These are phyloP conservation scores for Termitomyces heimii DNA, from an alignment of 768 basidiomycete genomes.

Conservation along the genomic window DNA sequence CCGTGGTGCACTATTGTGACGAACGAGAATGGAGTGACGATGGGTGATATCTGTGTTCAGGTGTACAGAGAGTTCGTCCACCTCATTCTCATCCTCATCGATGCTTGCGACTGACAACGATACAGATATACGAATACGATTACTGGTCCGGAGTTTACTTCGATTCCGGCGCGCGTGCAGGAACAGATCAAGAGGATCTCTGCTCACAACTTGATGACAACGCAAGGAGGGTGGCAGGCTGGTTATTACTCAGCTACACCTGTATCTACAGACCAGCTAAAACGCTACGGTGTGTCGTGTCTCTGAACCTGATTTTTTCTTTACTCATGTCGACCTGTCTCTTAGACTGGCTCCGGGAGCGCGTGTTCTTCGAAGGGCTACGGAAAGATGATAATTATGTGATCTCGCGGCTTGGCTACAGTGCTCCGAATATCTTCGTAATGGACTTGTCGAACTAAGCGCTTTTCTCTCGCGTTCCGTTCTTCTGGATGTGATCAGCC, in stretches of 20 bases:
- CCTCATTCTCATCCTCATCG: background rate
- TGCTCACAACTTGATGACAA: constrained; percentile 24
- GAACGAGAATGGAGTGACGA: constrained; percentile 70
- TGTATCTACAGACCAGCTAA: constrained; percentile 33
- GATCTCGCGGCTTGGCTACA: constrained; percentile 59
- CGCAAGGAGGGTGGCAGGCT: constrained; percentile 18
- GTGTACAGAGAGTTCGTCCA: constrained; percentile 69
- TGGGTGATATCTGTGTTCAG: constrained; percentile 66
- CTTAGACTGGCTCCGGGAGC: constrained; percentile 75
- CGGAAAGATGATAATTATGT: constrained; percentile 56
- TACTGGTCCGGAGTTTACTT: constrained; percentile 58
- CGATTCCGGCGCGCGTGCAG: constrained; percentile 58
- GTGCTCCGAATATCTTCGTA: constrained; percentile 74
- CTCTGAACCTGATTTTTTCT: background rate
- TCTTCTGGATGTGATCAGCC: background rate
- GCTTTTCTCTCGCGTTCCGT: background rate
- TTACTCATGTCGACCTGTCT: background rate
- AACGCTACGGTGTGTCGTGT: constrained; percentile 53
- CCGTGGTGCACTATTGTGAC: constrained; percentile 79
- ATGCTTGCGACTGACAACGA: background rate
- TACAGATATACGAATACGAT: constrained; percentile 62
- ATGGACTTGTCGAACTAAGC: constrained; percentile 52
- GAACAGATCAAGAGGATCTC: constrained; percentile 68
- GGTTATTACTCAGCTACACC: constrained; percentile 47
- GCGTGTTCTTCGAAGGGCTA: constrained; percentile 63